phyloP scores from a whole-genome alignment of 1,139 yeast species.

The Sugiyamaella grinbergsii region DNA sequence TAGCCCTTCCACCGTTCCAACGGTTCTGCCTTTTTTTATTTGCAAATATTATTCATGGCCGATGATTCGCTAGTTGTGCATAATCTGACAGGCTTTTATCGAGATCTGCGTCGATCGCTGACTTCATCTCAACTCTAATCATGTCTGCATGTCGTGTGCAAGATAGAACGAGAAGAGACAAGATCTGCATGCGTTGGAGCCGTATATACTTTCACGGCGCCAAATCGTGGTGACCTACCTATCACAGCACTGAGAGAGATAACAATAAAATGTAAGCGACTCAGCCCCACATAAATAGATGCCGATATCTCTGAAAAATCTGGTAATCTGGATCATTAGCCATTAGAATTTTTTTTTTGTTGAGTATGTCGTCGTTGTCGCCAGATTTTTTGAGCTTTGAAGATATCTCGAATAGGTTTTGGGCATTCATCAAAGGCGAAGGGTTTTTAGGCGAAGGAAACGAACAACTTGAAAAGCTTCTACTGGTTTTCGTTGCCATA shows the following conservation, averaged over 20 bases:
- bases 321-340: background rate
- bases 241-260: constrained; percentile 3
- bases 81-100: background rate
- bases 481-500: background rate
- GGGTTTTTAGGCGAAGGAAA: constrained; percentile 11
- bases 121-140: constrained; percentile 1
- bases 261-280: background rate
- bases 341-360: background rate
- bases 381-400: no score
- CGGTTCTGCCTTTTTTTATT: no score
- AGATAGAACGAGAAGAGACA: background rate
- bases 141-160: background rate
- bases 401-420: background rate
- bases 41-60: no score
- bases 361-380: background rate
- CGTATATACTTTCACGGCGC: background rate
- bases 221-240: constrained; percentile 1
- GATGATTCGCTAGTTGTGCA: background rate
- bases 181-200: constrained; percentile 6
- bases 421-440: constrained; percentile 8
- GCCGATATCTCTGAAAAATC: no score
- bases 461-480: constrained; percentile 7
- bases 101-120: background rate
- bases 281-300: constrained; percentile 8
- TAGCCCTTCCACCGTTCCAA: no score